Base-by-base conservation (phyloP, 345 rosid genomes). In the Salix suchowensis region DNA sequence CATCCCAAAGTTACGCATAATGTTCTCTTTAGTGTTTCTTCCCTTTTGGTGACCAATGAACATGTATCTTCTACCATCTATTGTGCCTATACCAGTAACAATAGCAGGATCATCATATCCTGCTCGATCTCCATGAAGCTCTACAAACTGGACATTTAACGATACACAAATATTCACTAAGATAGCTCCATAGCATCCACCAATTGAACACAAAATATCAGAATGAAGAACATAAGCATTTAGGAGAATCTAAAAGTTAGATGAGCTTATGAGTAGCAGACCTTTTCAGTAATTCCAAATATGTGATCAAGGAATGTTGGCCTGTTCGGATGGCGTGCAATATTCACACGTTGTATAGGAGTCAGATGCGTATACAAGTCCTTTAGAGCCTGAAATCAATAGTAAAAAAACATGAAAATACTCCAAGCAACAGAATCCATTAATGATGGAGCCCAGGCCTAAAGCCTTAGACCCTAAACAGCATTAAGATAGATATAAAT, bases 31-130 rank as follows among this genome's bases (percentile, higher is more conserved):
- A 69, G 99, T 92, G 82, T 93, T 96, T 88, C 99, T 91, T 81
- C 99, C 99, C 87, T 96, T 96, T 81, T 96, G 99, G 75, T 96
- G 99, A 83, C 99, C 99, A 44, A 93, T 92, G 82, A 96, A 93
- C 99, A 96, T 92, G 80, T 87, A 93, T 42, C 88, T 87, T 80
- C 79, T 85, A 54, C 96, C 98, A 82, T 92, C 98, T 37, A 96
- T 90, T 68, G 89, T 89, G 86, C 99, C 99, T 77, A 96, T 82
- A 81, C 99, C 99, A 42, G 96, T 88, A 81, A 96, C 98, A 79
- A 96, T 87, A 46, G 99, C 98, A 26, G 99, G 99, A 82, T 93
- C 99, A 87, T 96, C 99, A 83, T 96, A 93, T 50, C 99, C 99
- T 12, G 92, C 91, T 69, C 95, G 91, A 86, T 96, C 98, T 79